Conservation (phyloP, 73 alveolate species). For the Uronychia setigera region DNA sequence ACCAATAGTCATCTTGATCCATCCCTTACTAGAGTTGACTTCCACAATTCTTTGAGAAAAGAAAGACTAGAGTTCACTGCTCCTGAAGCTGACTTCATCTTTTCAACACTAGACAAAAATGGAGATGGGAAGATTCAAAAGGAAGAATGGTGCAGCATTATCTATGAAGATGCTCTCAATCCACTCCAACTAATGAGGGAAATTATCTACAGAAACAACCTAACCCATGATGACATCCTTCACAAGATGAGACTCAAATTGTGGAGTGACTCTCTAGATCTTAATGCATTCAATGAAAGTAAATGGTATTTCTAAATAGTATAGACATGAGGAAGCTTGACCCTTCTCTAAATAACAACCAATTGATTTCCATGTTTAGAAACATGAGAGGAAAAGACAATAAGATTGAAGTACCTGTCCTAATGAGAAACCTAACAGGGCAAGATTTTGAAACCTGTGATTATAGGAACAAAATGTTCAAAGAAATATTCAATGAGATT, state of each 20-base stretch:
- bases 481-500: conserved; percentile 28
- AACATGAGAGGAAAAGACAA: conserved; percentile 24
- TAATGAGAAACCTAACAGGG: conserved; percentile 38
- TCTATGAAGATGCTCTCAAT: conserved; percentile 37
- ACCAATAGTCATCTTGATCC: conserved; percentile 11
- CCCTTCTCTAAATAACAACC: conserved; percentile 30
- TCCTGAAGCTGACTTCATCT: conserved; percentile 38
- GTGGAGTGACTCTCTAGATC: conserved; percentile 49
- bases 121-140: conserved; percentile 37
- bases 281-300: conserved; percentile 9
- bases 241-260: conserved; percentile 26
- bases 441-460: conserved; percentile 43
- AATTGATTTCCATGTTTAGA: conserved; percentile 22
- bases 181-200: conserved; percentile 48
- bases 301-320: too few relatives aligned
- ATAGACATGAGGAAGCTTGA: conserved; percentile 29
- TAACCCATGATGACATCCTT: conserved; percentile 43
- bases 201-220: conserved; percentile 6
- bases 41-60: conserved; percentile 24
- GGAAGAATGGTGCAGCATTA: conserved; percentile 45
- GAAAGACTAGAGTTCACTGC: conserved; percentile 29
- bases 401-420: conserved; percentile 36
- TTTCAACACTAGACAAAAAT: conserved; percentile 18
- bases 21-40: conserved; percentile 28
- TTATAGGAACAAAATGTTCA: conserved; percentile 38